Evolutionary conservation across 805 yeast species (phyloP).

Genomic region (Kodamaea neixiangensis): DNA sequence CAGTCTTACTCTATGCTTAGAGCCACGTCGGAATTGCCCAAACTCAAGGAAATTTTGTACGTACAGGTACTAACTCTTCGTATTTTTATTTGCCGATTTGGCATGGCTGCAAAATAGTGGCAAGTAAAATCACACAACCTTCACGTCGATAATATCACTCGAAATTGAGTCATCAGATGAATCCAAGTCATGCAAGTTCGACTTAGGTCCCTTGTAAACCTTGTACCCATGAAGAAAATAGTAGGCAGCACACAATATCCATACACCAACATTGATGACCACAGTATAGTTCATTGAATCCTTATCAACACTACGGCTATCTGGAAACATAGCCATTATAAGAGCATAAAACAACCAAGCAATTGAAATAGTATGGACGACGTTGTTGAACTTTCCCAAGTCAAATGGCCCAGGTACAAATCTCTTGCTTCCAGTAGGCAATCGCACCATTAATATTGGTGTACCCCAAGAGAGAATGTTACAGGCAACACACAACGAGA

Average conservation of each 20-base stretch:
- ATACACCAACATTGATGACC: conserved; percentile 62
- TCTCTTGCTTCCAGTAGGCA: conserved; percentile 49
- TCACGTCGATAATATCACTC: background rate
- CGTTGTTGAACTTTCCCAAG: conserved; percentile 52
- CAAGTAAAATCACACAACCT: too few species aligned
- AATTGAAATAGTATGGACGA: conserved; percentile 48
- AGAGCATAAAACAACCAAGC: conserved; percentile 55
- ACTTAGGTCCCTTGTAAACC: conserved; percentile 56
- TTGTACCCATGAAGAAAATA: conserved; percentile 54
- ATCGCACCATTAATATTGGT: conserved; percentile 53
- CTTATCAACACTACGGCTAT: conserved; percentile 39
- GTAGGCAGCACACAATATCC: conserved; percentile 55
- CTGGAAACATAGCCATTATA: conserved; percentile 64
- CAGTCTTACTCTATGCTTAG: too few species aligned
- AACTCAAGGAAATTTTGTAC: too few species aligned
- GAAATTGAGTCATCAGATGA: background rate
- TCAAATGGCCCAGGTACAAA: conserved; percentile 62
- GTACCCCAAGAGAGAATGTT: conserved; percentile 63
- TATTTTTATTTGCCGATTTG: too few species aligned
- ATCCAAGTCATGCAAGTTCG: conserved; percentile 12
- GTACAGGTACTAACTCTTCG: too few species aligned
- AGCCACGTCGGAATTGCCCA: too few species aligned
- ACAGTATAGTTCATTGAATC: conserved; percentile 68
- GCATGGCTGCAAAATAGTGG: too few species aligned
- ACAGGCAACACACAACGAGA: conserved; percentile 63